Base-by-base conservation (phyloP, 805 yeast genomes). In the Candida piceae region DNA sequence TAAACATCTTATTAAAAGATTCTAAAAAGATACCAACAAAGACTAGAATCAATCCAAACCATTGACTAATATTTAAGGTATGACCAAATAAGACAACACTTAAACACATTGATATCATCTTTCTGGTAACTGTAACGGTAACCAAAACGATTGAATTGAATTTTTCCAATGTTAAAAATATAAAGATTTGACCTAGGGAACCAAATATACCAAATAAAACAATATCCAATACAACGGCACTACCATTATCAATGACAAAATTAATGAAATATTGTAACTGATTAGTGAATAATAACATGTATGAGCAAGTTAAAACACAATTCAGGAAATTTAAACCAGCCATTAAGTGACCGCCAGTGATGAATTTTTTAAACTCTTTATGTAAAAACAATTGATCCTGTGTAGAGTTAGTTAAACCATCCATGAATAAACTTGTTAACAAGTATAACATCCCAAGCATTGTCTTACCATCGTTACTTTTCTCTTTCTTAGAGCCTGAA, bases 41-140 rank as follows among this genome's bases (percentile, higher is more conserved):
- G 2, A 93, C 99, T 40, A 84, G 61, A 1, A 58, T 35, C 5
- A 93, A 78, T 0, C 97, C 97, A 1, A 64, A 25, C 88, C 96
- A 84, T 63, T 93, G 97, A 7, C 66, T 60, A 3, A 38, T 7
- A 22, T 63, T 67, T 46, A 93, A 70, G 5, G 58, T 55, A 56
- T 93, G 97, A n/a, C 93, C 90, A 62, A 87, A 90, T 45, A 90
- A 64, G 4, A 86, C 58, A 34, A 93, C 96, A 52, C 95, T 84
- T 36, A 90, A 62, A 23, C 88, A 70, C 97, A 93, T 90, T 27
- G 97, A 87, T 33, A 88, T 67, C 96, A 93, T 90, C 55, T 93
- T 93, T 50, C 99, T 73, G 1, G 98, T 90, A 8, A 93, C 97
- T 0, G 97, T 93, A 13, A 94, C 90, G 28, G 96, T 90, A 20